These are phyloP conservation scores for Stipa capillata DNA, from an alignment of 176 grass and related monocot genomes.

Conservation along the genomic window DNA sequence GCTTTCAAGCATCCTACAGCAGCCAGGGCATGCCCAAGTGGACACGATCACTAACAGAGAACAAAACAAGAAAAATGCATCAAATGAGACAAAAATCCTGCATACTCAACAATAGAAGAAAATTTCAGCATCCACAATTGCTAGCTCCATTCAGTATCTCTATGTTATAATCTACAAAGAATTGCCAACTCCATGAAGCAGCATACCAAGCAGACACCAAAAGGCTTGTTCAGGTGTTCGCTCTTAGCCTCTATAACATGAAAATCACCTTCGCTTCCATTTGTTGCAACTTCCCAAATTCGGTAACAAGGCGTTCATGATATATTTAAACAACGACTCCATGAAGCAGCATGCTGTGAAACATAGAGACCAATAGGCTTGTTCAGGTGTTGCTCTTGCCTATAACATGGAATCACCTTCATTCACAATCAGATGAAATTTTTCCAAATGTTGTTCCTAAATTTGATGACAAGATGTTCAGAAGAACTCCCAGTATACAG, in stretches of 20 bases:
- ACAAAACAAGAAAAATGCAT: neutral
- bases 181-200: neutral
- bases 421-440: neutral
- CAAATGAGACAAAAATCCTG: neutral
- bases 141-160: neutral
- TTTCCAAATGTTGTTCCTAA: neutral
- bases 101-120: slow-evolving; percentile 4
- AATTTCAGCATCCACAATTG: neutral
- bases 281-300: neutral
- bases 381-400: neutral
- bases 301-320: neutral
- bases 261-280: neutral
- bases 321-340: too few relatives aligned
- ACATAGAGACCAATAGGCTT: neutral
- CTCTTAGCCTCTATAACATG: neutral
- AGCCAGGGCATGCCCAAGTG: neutral
- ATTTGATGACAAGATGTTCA: neutral
- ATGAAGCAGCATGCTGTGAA: neutral
- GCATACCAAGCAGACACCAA: neutral
- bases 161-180: neutral
- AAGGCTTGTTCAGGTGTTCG: neutral
- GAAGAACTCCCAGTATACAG: neutral
- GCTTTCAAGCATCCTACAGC: neutral
- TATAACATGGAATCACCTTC: neutral
- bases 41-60: neutral